Base-by-base conservation (phyloP, 257 asterid genomes). In the Primulina tabacum region DNA sequence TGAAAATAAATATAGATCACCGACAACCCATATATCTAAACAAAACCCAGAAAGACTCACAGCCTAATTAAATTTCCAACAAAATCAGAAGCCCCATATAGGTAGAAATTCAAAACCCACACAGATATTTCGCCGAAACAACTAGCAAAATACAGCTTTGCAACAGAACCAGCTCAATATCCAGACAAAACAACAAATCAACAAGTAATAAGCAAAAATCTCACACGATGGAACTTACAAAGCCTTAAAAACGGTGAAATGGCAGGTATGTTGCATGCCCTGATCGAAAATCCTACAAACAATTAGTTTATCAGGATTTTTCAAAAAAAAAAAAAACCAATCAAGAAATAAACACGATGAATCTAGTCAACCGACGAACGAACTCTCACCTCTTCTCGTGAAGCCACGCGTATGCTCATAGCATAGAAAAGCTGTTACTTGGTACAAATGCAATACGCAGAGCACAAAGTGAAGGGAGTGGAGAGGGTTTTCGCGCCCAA, bases 221-320 rank as follows among this genome's bases (percentile, higher is more conserved):
- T 38, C 20, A 47, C 62, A 7, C 29, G 32, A 75, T 60, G 26
- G 75, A 68, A 80, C 94, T 83, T 82, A 87, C 85, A 83, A 74
- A 71, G 84, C 73, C 73, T 73, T 85, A 17, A 71, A 79, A 57
- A 83, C 30, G 33, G 33, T 30, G 33, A 30, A 30, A 30, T 30
- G 33, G 79, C 83, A 80, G 65, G 89, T 76, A 85, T 68, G 72
- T 71, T 71, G 67, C 90, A 87, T 82, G 74, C 47, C 82, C 83
- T 70, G 50, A 78, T 38, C 63, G 72, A 57, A 57, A 65, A 64
- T 65, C 79, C 82, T 80, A 71, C 80, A 76, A 65, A 65, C 38
- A 58, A 64, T 62, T 67, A 38, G 50, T 38, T 38, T 1, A 38
- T 38, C 5, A 38, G 16, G 1, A 38, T 8, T 38, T 38, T 9